These are phyloP conservation scores for Astragalus membranaceus DNA, from an alignment of 306 rosid species.

Conservation along the genomic window DNA sequence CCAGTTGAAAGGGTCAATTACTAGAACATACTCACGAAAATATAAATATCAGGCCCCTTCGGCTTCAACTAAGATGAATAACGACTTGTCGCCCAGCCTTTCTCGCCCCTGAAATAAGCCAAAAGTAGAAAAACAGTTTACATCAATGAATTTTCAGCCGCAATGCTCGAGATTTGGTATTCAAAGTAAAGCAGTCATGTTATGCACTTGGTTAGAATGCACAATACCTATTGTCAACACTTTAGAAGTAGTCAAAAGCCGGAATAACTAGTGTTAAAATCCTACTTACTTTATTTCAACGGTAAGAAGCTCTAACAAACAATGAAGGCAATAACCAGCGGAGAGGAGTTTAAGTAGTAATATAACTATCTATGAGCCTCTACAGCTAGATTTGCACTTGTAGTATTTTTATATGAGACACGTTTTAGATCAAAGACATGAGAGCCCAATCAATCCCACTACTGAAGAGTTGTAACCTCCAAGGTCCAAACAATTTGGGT, in stretches of 20 bases:
- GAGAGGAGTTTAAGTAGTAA: slow-evolving; percentile 7
- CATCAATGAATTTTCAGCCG: slow-evolving; percentile 1
- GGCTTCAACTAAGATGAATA: slow-evolving; percentile 65
- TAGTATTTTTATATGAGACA: neutral
- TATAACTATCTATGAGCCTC: neutral
- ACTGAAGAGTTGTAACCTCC: neutral
- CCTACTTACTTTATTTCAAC: neutral
- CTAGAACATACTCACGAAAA: slow-evolving; percentile 6
- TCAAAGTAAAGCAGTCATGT: neutral
- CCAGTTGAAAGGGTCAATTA: slow-evolving; percentile 21
- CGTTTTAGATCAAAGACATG: neutral
- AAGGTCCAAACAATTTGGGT: neutral
- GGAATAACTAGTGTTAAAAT: neutral
- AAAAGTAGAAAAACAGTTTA: neutral
- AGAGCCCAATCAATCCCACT: neutral
- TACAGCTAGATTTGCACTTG: neutral
- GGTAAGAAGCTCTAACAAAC: neutral
- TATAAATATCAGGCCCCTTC: slow-evolving; percentile 42
- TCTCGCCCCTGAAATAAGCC: slow-evolving; percentile 73
- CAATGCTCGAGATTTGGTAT: neutral
- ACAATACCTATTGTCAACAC: neutral
- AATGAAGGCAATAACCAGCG: neutral
- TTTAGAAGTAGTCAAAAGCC: neutral
- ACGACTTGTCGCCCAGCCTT: slow-evolving; percentile 53
- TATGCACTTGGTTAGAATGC: neutral